Evolutionary conservation across 208 protist genomes (phyloP).

Genomic region (Leishmania lainsoni): DNA sequence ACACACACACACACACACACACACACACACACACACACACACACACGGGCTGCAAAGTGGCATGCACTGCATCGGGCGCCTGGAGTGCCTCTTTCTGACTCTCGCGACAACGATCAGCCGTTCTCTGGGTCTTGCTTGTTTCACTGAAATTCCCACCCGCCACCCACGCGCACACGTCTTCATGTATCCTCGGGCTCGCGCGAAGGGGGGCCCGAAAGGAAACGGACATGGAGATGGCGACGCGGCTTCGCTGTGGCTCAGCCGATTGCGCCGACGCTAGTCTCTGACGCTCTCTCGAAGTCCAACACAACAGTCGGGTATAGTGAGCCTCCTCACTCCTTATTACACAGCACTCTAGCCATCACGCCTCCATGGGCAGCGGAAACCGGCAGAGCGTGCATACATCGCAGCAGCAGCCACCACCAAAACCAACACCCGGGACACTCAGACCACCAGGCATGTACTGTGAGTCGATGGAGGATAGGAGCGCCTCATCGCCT

Average conservation of each 20-base stretch:
- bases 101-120: too few relatives aligned
- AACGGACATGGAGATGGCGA: neutral
- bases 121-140: too few relatives aligned
- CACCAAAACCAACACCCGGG: neutral
- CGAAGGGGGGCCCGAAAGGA: neutral
- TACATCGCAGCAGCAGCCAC: neutral
- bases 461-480: neutral
- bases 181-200: constrained; percentile 10
- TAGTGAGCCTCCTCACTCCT: neutral
- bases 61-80: too few relatives aligned
- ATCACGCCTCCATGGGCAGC: neutral
- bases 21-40: too few relatives aligned
- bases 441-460: neutral
- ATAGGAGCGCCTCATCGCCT: neutral
- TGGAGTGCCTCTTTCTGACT: too few relatives aligned
- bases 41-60: too few relatives aligned
- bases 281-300: neutral
- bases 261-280: neutral
- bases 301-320: neutral
- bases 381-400: neutral
- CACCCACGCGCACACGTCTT: neutral
- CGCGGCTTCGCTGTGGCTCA: neutral
- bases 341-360: neutral
- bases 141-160: too few relatives aligned
- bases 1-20: neutral